Conservation (phyloP, 768 basidiomycete genomes). For the Boletus rufocinnamomeus region DNA sequence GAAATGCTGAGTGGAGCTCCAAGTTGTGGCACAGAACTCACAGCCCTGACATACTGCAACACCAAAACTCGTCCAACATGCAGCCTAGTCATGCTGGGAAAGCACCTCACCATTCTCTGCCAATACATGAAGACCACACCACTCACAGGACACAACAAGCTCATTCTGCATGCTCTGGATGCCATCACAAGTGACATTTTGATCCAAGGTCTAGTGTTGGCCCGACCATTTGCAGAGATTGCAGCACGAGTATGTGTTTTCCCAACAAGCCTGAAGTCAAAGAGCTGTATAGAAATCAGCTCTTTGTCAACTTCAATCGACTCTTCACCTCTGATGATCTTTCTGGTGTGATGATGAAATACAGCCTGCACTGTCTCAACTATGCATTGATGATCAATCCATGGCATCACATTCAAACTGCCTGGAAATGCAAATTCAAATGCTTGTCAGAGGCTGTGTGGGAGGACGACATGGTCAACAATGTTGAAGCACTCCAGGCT, state of each 20-base stretch:
- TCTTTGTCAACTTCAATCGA: slow-evolving; percentile 3
- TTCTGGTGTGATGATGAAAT: background rate
- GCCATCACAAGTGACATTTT: background rate
- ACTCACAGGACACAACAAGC: background rate
- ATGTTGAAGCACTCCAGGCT: too few species aligned
- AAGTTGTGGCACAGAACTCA: background rate
- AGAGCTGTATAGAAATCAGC: background rate
- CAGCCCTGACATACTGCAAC: background rate
- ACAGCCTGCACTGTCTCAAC: too few species aligned
- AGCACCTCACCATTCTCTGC: background rate
- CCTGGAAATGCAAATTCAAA: too few species aligned
- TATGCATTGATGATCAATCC: too few species aligned
- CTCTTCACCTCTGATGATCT: background rate
- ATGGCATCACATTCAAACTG: too few species aligned
- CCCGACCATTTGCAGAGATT: background rate
- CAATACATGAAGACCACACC: background rate
- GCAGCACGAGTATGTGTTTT: background rate
- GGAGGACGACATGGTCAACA: too few species aligned
- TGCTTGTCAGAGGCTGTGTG: too few species aligned
- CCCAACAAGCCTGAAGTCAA: background rate
- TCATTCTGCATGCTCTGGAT: slow-evolving; percentile 6
- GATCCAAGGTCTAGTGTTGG: background rate
- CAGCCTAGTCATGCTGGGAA: background rate
- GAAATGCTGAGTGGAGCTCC: background rate
- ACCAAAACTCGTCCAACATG: background rate